Evolutionary conservation across 371 early-diverging fungal genomes (phyloP).

Genomic region (Mucor mucedo): DNA sequence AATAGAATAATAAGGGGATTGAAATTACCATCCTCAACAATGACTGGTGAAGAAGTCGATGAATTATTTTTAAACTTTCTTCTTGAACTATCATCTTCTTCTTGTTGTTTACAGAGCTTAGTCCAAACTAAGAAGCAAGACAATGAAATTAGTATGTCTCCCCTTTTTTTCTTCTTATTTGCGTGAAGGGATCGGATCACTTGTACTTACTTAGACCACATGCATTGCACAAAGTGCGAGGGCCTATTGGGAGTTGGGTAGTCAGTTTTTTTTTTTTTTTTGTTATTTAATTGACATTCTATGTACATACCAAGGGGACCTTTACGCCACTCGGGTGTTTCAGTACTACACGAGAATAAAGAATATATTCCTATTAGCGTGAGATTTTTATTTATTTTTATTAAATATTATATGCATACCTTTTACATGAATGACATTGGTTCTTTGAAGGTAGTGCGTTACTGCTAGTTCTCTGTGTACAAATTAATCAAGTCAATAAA

Average conservation of each 20-base stretch:
- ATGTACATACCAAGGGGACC: slow-evolving; percentile 35
- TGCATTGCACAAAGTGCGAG: slow-evolving; percentile 45
- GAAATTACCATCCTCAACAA: neutral
- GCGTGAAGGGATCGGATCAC: neutral
- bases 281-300: neutral
- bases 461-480: neutral
- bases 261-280: neutral
- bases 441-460: neutral
- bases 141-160: slow-evolving; percentile 20
- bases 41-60: neutral
- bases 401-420: slow-evolving; percentile 14
- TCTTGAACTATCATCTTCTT: slow-evolving; percentile 5
- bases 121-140: slow-evolving; percentile 29
- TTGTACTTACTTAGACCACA: slow-evolving; percentile 37
- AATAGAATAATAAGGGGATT: neutral
- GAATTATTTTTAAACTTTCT: slow-evolving; percentile 1
- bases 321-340: slow-evolving; percentile 46
- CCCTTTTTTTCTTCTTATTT: neutral
- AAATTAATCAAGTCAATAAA: neutral
- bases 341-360: slow-evolving; percentile 22
- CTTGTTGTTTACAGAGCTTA: slow-evolving; percentile 26
- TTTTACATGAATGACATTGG: slow-evolving; percentile 38
- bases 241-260: slow-evolving; percentile 17
- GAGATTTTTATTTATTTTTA: too few species aligned
- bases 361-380: neutral